These are phyloP conservation scores for Paramecium biaurelia DNA, from an alignment of 73 alveolate species.

Conservation along the genomic window DNA sequence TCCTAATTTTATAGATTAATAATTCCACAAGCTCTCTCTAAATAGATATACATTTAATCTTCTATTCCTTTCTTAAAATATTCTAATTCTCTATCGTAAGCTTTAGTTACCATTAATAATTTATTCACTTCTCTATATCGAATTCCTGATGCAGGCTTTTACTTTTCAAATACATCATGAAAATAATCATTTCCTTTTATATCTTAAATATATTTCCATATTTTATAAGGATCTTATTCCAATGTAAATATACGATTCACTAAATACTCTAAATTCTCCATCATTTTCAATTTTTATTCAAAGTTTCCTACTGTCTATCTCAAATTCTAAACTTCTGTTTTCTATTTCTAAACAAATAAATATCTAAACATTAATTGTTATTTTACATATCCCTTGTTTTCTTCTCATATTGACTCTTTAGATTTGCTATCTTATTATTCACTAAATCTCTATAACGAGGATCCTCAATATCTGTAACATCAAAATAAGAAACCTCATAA, in stretches of 20 bases:
- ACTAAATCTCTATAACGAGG: conserved; percentile 42
- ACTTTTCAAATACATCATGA: conserved; percentile 54
- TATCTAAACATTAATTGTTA: neutral
- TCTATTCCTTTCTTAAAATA: conserved; percentile 48
- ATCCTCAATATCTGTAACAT: conserved; percentile 56
- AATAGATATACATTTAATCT: conserved; percentile 31
- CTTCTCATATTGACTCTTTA: conserved; percentile 53
- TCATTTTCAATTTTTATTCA: neutral
- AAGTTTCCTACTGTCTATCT: neutral
- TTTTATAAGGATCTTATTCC: conserved; percentile 49
- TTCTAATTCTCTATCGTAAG: conserved; percentile 59
- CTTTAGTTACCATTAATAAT: conserved; percentile 55
- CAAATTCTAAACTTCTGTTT: conserved; percentile 6
- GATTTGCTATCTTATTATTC: conserved; percentile 32
- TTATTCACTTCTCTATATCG: conserved; percentile 56
- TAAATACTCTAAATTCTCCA: conserved; percentile 30
- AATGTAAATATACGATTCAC: neutral
- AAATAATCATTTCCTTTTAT: conserved; percentile 40
- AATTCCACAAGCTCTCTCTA: neutral
- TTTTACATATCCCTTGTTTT: conserved; percentile 31
- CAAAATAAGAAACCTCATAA: conserved; percentile 57
- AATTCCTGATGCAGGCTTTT: conserved; percentile 51
- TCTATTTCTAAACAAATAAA: neutral
- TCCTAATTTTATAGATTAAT: neutral
- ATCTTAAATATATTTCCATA: conserved; percentile 53